phyloP scores from a whole-genome alignment of 1,284 basidiomycete genomes.

The Microbotryum violaceum region DNA sequence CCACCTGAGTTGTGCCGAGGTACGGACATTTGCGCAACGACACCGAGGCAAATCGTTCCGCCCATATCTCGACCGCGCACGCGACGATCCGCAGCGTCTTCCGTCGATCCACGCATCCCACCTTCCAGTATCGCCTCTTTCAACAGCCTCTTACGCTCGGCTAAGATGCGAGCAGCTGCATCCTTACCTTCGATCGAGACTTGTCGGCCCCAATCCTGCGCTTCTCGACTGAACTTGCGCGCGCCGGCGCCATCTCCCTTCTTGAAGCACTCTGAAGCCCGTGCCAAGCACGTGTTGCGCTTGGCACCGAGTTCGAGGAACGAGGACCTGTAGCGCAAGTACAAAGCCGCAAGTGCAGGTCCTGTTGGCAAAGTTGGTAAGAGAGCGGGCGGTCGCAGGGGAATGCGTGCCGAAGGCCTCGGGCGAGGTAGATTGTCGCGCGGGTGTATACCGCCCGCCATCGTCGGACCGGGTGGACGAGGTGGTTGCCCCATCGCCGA shows the following conservation, averaged over 20 bases:
- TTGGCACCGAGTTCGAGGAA: conserved; percentile 86
- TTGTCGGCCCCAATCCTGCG: conserved; percentile 81
- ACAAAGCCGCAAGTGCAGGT: conserved; percentile 64
- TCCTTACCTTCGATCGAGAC: conserved; percentile 72
- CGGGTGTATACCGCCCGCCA: conserved; percentile 30
- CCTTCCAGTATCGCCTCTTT: conserved; percentile 59
- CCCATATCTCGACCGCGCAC: conserved; percentile 70
- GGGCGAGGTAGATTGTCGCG: conserved; percentile 48
- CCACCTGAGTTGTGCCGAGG: not conserved
- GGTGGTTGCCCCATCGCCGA: conserved; percentile 1
- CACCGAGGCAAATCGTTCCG: conserved; percentile 73
- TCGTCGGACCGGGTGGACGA: conserved; percentile 11
- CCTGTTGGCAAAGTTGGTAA: conserved; percentile 84
- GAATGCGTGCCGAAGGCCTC: conserved; percentile 77
- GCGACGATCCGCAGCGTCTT: conserved; percentile 54
- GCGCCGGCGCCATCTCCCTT: conserved; percentile 89
- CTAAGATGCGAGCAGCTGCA: conserved; percentile 69
- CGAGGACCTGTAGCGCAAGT: conserved; percentile 76
- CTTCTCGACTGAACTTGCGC: conserved; percentile 85
- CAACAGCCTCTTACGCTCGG: conserved; percentile 65
- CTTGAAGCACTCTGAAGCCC: conserved; percentile 90
- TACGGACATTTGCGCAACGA: conserved; percentile 48
- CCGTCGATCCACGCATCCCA: conserved; percentile 23
- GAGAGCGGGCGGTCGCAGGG: conserved; percentile 69
- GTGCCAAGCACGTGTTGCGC: conserved; percentile 85